Percentiles rank a stretch among this genome's conserved stretches.
Conservation (phyloP, 331 rosid genomes). For the Dryas integrifolia region DNA sequence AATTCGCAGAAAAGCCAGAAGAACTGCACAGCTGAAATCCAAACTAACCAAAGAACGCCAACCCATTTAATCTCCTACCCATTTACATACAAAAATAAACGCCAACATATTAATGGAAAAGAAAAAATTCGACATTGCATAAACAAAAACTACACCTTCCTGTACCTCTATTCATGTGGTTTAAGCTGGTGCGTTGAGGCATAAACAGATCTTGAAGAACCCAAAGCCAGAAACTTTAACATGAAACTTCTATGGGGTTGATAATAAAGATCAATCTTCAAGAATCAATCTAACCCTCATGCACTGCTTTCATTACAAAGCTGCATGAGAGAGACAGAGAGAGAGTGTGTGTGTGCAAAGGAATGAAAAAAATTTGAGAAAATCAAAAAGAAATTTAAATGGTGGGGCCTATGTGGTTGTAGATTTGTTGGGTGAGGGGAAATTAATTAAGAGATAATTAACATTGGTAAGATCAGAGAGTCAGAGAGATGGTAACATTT, state of each 20-base stretch:
- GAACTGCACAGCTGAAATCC: conserved; percentile 23
- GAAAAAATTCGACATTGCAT: conserved; percentile 18
- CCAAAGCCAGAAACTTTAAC: conserved; percentile 33
- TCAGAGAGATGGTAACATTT: background rate
- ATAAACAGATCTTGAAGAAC: conserved; percentile 49
- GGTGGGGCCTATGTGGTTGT: conserved; percentile 50
- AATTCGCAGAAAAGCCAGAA: conserved; percentile 30
- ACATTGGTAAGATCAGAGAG: background rate
- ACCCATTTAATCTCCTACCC: conserved; percentile 32
- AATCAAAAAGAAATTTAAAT: conserved; percentile 10
- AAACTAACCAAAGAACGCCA: conserved; percentile 16
- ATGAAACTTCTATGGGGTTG: conserved; percentile 32
- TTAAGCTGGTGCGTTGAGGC: conserved; percentile 33
- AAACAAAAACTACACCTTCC: conserved; percentile 19
- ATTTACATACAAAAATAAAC: background rate
- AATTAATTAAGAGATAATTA: conserved; percentile 24
- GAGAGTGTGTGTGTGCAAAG: conserved; percentile 29
- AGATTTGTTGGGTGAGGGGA: conserved; percentile 45
- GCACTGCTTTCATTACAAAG: conserved; percentile 44
- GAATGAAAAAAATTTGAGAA: conserved; percentile 1
- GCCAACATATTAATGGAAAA: background rate
- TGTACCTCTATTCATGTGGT: conserved; percentile 50
- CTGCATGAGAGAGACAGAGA: conserved; percentile 42
- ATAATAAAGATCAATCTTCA: conserved; percentile 22
- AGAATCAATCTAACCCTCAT: conserved; percentile 33